phyloP scores from a whole-genome alignment of 2,329 filamentous ascomycete species.

The Hirsutella minnesotensis region DNA sequence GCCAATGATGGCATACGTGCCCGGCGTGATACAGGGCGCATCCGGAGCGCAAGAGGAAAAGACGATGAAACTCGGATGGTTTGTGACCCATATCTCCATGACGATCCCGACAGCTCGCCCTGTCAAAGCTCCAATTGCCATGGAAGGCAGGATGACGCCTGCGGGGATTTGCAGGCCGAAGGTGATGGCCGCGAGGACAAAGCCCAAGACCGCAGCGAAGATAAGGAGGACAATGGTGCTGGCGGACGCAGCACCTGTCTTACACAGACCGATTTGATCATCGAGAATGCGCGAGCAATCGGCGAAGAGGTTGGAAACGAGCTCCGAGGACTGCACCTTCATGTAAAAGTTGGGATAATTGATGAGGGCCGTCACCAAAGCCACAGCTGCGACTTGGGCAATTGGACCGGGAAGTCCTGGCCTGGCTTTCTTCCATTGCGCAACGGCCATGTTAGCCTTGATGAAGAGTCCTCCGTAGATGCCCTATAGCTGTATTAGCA shows the following conservation, averaged over 20 bases:
- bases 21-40: slow-evolving; percentile 90
- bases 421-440: slow-evolving; percentile 61
- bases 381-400: slow-evolving; percentile 69
- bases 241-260: slow-evolving; percentile 61
- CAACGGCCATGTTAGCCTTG: slow-evolving; percentile 69
- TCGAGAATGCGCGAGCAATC: slow-evolving; percentile 86
- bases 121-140: slow-evolving; percentile 93
- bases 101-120: slow-evolving; percentile 93
- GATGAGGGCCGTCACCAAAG: slow-evolving; percentile 71
- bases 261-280: slow-evolving; percentile 82
- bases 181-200: slow-evolving; percentile 77
- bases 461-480: slow-evolving; percentile 95
- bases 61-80: slow-evolving; percentile 73
- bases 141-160: slow-evolving; percentile 94
- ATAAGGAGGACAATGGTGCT: slow-evolving; percentile 74
- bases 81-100: slow-evolving; percentile 53
- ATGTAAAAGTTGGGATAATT: slow-evolving; percentile 98
- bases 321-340: slow-evolving; percentile 90
- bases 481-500: slow-evolving; percentile 21
- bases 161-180: slow-evolving; percentile 97
- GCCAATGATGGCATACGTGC: slow-evolving; percentile 91
- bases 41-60: slow-evolving; percentile 85
- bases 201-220: slow-evolving; percentile 71
- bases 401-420: slow-evolving; percentile 61
- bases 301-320: slow-evolving; percentile 93